Evolutionary conservation across 371 early-diverging fungal species (phyloP), one percentile per base, ranked within the genome.

Genomic region (Batrachochytrium dendrobatidis): DNA sequence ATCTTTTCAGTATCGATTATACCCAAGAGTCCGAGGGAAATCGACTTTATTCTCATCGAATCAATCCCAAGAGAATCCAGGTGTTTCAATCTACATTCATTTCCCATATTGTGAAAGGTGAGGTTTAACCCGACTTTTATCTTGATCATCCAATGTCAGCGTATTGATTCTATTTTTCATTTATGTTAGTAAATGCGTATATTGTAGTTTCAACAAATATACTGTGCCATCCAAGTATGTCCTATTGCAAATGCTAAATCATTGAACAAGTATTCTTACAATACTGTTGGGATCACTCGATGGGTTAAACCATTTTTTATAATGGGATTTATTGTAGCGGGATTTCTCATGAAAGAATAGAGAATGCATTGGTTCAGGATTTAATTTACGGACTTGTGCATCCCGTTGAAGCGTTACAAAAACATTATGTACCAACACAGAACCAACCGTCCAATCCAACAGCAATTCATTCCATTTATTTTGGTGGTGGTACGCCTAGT

Each of bases 131-230:
- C 12, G 28, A 22, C 30, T 25, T 8, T n/a, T n/a, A n/a, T n/a
- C 28, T 25, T 34, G 26, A 10, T 12, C 15, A 39, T 26, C 5
- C 48, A 10, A 20, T 20, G 17, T 53, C 12, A 18, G 20, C 8
- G 30, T 2, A 18, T 8, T 35, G n/a, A 29, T 10, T 25, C 35
- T 24, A 1, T 12, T 2, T 33, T 15, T 33, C 24, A 49, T 25
- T 22, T 8, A 4, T 26, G 49, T 25, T 10, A 50, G 39, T 61
- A 85, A 88, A 69, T 92, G 92, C 68, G 84, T 85, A 0, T 92
- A 88, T 55, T 92, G 92, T 62, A 82, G 82, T 39, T 92, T 92
- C 68, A 90, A 91, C 68, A 91, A 91, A 61, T 90, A 90, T 56
- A 68, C 82, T 0, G 75, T 68, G 1, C 69, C 69, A 29, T 18